Percentiles rank a stretch among this genome's conserved stretches.
These are phyloP conservation scores for Blastobotrys attinorum DNA, from an alignment of 805 yeast genomes.

Conservation along the genomic window DNA sequence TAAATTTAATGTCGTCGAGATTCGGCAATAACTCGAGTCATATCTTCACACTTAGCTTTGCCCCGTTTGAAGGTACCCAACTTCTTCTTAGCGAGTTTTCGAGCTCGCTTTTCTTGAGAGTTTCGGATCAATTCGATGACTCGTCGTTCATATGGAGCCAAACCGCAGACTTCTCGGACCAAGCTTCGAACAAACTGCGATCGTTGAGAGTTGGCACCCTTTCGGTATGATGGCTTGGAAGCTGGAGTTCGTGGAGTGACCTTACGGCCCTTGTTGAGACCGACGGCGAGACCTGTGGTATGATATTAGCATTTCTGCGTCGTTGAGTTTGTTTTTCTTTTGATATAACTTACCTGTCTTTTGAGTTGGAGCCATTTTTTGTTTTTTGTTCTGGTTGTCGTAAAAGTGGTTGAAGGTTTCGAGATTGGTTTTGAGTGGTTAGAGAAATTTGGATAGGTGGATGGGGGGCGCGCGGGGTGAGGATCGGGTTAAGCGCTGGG, in stretches of 20 bases:
- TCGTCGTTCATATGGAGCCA: slow-evolving; percentile 99
- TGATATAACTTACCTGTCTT: slow-evolving; percentile 24
- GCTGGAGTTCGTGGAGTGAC: slow-evolving; percentile 78
- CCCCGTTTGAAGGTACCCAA: slow-evolving; percentile 99
- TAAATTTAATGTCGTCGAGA: slow-evolving; percentile 65
- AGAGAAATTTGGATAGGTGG: no score
- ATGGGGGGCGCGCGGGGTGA: no score
- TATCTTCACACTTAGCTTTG: slow-evolving; percentile 98
- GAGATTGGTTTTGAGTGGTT: no score
- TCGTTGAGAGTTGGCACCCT: slow-evolving; percentile 95
- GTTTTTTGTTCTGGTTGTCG: no score
- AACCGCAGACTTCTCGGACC: slow-evolving; percentile 95
- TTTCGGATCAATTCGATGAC: slow-evolving; percentile 98
- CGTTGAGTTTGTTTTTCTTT: no score
- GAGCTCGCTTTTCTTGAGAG: slow-evolving; percentile 99
- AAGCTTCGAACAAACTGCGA: slow-evolving; percentile 90
- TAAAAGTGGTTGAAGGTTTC: no score
- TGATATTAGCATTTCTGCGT: no score
- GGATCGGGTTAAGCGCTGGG: no score
- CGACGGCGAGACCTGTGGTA: slow-evolving; percentile 79
- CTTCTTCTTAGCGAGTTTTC: slow-evolving; percentile 99
- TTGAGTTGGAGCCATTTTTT: slow-evolving; percentile 20
- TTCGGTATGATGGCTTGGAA: slow-evolving; percentile 89
- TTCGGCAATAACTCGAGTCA: slow-evolving; percentile 93
- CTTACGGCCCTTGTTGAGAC: slow-evolving; percentile 99